Evolutionary conservation across 176 grass and related monocot genomes (phyloP), one percentile per base, ranked within the genome.

Genomic region (Coix lacrymajobi): DNA sequence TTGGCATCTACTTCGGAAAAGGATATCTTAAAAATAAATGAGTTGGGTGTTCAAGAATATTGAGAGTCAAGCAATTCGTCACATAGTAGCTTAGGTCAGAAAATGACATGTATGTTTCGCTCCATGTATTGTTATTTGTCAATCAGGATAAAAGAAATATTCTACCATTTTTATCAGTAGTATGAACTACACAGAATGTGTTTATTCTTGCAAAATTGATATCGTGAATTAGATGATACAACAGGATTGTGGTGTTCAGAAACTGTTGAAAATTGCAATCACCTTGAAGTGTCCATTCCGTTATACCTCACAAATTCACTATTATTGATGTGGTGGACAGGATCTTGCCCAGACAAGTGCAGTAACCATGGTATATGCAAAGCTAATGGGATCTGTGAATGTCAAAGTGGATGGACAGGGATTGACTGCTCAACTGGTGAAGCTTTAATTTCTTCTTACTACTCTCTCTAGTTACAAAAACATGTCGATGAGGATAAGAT

Each of bases 341-440:
- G 96, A 76, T 96, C 89, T 73, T 99, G 96, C 41, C 93, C 93
- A 60, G 80, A 80, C 76, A 91, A 93, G 51, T 99, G 97, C 71
- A 87, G 70, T 56, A 65, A 75, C 58, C 87, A 94, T 87, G 97
- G 97, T 58, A 81, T 76, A 15, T 99, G 97, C 85, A 80, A 85
- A 88, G 62, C 86, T 71, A 99, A 87, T 85, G 97, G 97, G 69
- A 85, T 90, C 44, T 99, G 97, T 83, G 91, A 94, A 81, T 99
- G 97, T 43, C 62, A 85, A 85, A 96, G 58, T 85, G 97, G 93
- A 12, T 90, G 89, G 68, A 96, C 97, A 11, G 97, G 97, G 58
- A 94, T 99, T 36, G 97, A 99, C 78, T 99, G 97, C 79, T 99
- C 97, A 31, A 99, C 97, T 76, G 95, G 95, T 97, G 85, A 76